Base-by-base conservation (phyloP, 1,284 basidiomycete genomes). In the Takashimella koratensis region DNA sequence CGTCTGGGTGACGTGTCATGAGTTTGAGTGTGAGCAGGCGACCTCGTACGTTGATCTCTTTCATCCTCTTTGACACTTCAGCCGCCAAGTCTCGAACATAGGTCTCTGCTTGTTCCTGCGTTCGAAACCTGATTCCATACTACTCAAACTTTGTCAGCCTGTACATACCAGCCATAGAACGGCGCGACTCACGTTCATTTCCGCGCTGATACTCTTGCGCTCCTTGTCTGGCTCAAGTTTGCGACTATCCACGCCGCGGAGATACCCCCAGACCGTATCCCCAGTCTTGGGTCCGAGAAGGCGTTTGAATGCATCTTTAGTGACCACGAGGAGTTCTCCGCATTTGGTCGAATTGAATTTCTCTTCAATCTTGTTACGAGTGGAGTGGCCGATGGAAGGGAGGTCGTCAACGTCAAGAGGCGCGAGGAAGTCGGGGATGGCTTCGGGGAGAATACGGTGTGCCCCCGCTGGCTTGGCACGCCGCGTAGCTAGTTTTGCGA, bases 121-220 rank as follows among this genome's bases (percentile, higher is more conserved):
- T 84, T 66, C 87, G 83, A 70, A 98, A 98, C 3, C 95, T 86
- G 51, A 98, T 97, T 0, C 92, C 95, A 73, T 98, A 98, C 89
- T 93, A 53, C 13, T 40, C 23, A 21, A 40, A 47, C 43, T 39
- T n/a, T n/a, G n/a, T n/a, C n/a, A 20, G 30, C 45, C 24, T 49
- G 30, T 19, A 40, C 40, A 26, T 22, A 54, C 60, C 30, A 64
- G 56, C 46, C 49, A 47, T 45, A n/a, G 65, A 47, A 63, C 55
- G 56, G 64, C 58, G 16, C 3, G 10, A 79, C 87, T 70, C 64
- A 90, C 88, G 69, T 92, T 96, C 65, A 95, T 90, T 70, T 95
- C 92, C 49, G 88, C 91, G 12, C 86, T 89, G 12, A 97, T 90
- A 3, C 86, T 88, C 72, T 90, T 91, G 62, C 92, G 79, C 51